A percentile compares a stretch with the other conserved stretches of the same genome.
phyloP scores from a whole-genome alignment of 1,284 basidiomycete genomes.

The Leccinum fallax region DNA sequence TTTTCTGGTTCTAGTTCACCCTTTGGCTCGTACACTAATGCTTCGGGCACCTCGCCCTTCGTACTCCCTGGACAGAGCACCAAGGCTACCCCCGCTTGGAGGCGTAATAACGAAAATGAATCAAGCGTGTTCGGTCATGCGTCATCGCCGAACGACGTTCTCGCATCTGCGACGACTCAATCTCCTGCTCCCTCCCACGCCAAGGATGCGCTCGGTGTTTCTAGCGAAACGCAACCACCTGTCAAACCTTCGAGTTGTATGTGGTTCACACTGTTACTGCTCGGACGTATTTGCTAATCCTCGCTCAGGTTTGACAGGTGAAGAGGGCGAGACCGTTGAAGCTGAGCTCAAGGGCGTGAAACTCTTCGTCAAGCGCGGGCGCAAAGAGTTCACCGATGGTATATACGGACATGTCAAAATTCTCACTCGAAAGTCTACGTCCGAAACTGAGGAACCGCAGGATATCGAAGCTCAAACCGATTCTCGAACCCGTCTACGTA shows the following conservation, averaged over 20 bases:
- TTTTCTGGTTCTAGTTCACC: conserved; percentile 47
- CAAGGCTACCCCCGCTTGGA: conserved; percentile 31
- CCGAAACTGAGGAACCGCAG: background rate
- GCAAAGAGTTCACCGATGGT: conserved; percentile 57
- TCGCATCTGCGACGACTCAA: conserved; percentile 3
- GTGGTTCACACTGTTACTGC: background rate
- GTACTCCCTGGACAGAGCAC: conserved; percentile 15
- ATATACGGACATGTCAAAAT: conserved; percentile 64
- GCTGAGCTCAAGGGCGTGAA: conserved; percentile 61
- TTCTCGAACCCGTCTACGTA: conserved; percentile 36
- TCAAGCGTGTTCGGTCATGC: conserved; percentile 13
- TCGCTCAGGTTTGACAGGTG: conserved; percentile 49
- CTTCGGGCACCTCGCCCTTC: conserved; percentile 31
- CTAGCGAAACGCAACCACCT: background rate
- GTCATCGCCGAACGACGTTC: conserved; percentile 22
- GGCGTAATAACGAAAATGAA: conserved; percentile 8
- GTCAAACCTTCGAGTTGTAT: conserved; percentile 10
- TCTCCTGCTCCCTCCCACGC: conserved; percentile 3
- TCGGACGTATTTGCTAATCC: conserved; percentile 4
- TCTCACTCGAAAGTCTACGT: conserved; percentile 41
- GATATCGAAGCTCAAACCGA: conserved; percentile 6
- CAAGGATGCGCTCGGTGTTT: background rate
- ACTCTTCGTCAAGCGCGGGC: conserved; percentile 61
- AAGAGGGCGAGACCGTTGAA: conserved; percentile 59
- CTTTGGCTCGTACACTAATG: conserved; percentile 38